Base-by-base conservation (phyloP, 1,284 basidiomycete species). In the Apiotrichum gamsii region DNA sequence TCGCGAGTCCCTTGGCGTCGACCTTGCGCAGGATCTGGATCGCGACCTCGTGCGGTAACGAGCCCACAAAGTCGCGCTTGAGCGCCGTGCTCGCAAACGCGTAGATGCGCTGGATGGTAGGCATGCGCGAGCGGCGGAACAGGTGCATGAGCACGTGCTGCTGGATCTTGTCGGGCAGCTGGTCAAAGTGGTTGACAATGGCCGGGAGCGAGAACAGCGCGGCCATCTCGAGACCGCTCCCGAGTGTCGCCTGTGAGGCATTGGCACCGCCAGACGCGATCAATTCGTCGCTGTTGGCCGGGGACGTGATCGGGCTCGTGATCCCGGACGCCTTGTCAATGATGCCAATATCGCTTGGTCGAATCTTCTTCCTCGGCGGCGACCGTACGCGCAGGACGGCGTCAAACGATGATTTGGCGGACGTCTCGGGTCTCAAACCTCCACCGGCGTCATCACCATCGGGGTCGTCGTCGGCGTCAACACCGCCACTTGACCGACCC, bases 81-180 rank as follows among this genome's bases (percentile, higher is more conserved):
- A 72, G 58, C 0, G 70, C 71, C 5, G 49, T 62, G 15, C 61
- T 49, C 13, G 66, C 59, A 49, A 72, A 72, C 4, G 57, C 51
- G 10, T 59, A 57, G 14, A 71, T 46, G 10, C 67, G 62, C 46
- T 72, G 71, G 16, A 73, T 68, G 11, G 70, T 72, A 8, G 70
- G 61, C 56, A 68, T 67, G 4, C 67, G 57, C 2, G 68, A 62
- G 10, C 71, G 61, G 8, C 71, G 61, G 21, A 73, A 57, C 25
- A 72, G 58, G 45, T 73, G 71, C 62, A 72, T 68, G 32, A 73
- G 60, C 43, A 71, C 62, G 43, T 72, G 71, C 51, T 73, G 70
- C 50, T 72, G 69, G 1, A 73, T 54, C 36, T 68, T 62, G 45
- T 71, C 64, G 8, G 71, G 70, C 9, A 73, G 62, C 8, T 41